Evolutionary conservation across 257 asterid genomes (phyloP), one percentile per base, ranked within the genome.

Genomic region (Primulina huaijiensis): DNA sequence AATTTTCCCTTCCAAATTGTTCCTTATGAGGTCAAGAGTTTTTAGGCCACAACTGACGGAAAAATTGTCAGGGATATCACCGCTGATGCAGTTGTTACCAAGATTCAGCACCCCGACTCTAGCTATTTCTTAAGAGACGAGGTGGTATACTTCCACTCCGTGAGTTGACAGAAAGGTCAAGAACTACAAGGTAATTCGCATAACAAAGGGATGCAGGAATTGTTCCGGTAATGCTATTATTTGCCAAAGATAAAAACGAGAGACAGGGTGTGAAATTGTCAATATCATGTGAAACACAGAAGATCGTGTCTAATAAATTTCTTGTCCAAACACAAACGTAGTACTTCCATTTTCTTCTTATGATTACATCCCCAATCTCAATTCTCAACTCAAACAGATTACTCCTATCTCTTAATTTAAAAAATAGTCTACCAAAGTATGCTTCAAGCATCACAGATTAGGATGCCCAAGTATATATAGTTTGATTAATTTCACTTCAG

Each of bases 201-300:
- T 33, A 71, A 81, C 90, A 85, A 17, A 85, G 73, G 25, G 87
- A 79, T 64, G n/a, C 20, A 0, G 90, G 88, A 37, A 85, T 78
- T 9, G 2, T 40, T 70, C 91, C 88, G 0, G 73, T 70, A 34
- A 83, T 59, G 3, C 9, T 23, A 61, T 80, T 82, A 43, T 65
- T 73, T 20, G n/a, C n/a, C n/a, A n/a, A n/a, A n/a, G n/a, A n/a
- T n/a, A n/a, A n/a, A n/a, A n/a, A n/a, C n/a, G n/a, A n/a, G n/a
- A n/a, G n/a, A n/a, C n/a, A 5, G 2, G 53, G 9, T 34, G 25
- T 43, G 72, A 30, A 19, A 34, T 61, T n/a, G 6, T 71, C 74
- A 52, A 72, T 72, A 12, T 67, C 68, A 1, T 30, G 11, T 12
- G 77, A 73, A 7, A 72, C 61, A 1, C 23, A 21, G 23, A 21